Evolutionary conservation across 2,329 filamentous ascomycete species (phyloP), one percentile per base, ranked within the genome.

Genomic region (Cyphellophora europaea): DNA sequence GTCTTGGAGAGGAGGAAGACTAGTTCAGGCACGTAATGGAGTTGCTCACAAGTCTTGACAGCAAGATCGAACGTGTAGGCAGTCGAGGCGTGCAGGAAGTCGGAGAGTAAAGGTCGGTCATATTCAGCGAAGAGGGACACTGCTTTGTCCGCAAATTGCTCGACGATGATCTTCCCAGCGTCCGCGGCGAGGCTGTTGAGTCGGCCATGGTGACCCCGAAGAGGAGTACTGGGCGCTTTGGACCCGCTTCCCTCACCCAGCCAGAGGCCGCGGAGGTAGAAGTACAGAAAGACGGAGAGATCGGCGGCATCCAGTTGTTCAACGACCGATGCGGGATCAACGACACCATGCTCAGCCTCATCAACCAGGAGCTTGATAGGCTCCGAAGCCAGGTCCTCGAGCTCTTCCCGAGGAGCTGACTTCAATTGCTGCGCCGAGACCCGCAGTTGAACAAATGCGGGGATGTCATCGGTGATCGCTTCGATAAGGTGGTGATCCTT

Each of bases 1-100:
- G 87, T 96, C 56, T 95, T 95, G 41, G 87, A 93, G 50, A 96
- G 82, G 2, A 98, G 74, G 52, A 91, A 91, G 11, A 98, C 89
- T n/a, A 96, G 73, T 55, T 98, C 91, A 23, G 86, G 82, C 31
- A 93, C 82, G 58, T 83, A 96, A 47, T 81, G 77, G 46, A 75
- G 72, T 11, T 69, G 64, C 57, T 96, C 87, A 53, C 91, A 98
- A 50, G 93, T 71, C 65, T 73, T 44, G 62, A 82, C 56, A 62
- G 65, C 65, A 13, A 48, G 80, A 50, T 91, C 86, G 48, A 94
- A 87, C n/a, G 77, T 78, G 56, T 96, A 98, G 2, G 79, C 80
- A 6, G 85, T 88, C 5, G 85, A 91, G 3, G 77, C 73, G 51
- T 84, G 84, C 17, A 98, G 63, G 50, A 94, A 93, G 29, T 87